Base-by-base conservation (phyloP, 192 early-diverging fungal species). In the Backusella parvicylindrica region DNA sequence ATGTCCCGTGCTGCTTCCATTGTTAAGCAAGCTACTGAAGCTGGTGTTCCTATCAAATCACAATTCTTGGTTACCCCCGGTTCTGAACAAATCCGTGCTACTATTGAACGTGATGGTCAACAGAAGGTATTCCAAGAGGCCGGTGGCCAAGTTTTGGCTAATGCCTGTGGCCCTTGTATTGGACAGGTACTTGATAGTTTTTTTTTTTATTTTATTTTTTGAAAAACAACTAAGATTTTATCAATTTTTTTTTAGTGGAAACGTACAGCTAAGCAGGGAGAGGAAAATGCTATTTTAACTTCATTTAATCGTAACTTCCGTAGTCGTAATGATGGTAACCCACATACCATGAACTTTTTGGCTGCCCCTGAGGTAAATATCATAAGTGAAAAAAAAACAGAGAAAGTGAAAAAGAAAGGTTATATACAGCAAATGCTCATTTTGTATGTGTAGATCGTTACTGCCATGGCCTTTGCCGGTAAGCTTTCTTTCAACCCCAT, bases 241-340 rank as follows among this genome's bases (percentile, higher is more conserved):
- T 26, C 1, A 12, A n/a, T n/a, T n/a, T 72, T 83, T 73, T 37
- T 84, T 6, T 86, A 93, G 89, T 99, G 98, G 98, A 96, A 95
- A 72, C 82, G 88, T 81, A 84, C 74, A 18, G 91, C 92, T 77
- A 83, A 74, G 23, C 43, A 86, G 68, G 90, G 90, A 35, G 90
- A 94, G 74, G 85, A 89, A 76, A 98, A 98, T 85, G 89, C 96
- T 9, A 99, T 99, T 64, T 78, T 99, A 47, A 96, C 96, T 7
- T 96, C 95, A 26, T 99, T 96, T 84, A 99, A 99, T 84, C 94
- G 98, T 76, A 99, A 99, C 87, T 99, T 99, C 88, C 88, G 90
- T 47, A 91, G 90, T 23, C 91, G 98, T 71, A 99, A 99, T 77
- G 98, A 99, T 77, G 97, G 95, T 28, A 93, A 94, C 79, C 78